These are phyloP conservation scores for Saccharomycopsis fodiens DNA, from an alignment of 805 yeast species.

Conservation along the genomic window DNA sequence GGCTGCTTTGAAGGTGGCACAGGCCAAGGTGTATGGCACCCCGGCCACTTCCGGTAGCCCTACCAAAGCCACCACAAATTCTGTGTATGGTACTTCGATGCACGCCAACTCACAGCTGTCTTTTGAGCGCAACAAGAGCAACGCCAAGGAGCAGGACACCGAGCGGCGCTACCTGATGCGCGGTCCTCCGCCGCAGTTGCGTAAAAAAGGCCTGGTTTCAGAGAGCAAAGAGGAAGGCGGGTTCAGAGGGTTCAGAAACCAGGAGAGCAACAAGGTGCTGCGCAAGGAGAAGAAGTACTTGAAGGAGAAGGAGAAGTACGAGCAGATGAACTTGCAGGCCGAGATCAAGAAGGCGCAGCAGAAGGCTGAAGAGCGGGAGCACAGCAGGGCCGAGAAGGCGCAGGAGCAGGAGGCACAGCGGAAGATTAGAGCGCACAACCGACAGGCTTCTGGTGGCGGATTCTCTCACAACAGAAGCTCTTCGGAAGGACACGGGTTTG, in stretches of 20 bases:
- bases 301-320: conserved; percentile 6
- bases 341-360: conserved; percentile 2
- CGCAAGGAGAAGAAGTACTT: conserved; percentile 6
- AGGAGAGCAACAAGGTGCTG: background rate
- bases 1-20: conserved; percentile 14
- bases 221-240: background rate
- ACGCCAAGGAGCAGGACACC: background rate
- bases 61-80: background rate
- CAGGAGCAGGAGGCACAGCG: background rate
- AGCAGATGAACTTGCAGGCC: conserved; percentile 2
- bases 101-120: background rate
- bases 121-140: background rate
- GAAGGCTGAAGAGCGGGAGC: no score
- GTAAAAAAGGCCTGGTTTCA: background rate
- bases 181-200: background rate
- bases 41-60: no score
- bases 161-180: conserved; percentile 1
- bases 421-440: no score
- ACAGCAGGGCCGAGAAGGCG: background rate
- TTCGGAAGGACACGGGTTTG: background rate
- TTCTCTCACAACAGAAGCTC: no score
- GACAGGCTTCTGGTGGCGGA: no score
- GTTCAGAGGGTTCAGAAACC: background rate
- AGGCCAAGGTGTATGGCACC: conserved; percentile 14
- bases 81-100: background rate